Evolutionary conservation across 805 yeast genomes (phyloP).

Genomic region (Saccharomycopsis malanga): DNA sequence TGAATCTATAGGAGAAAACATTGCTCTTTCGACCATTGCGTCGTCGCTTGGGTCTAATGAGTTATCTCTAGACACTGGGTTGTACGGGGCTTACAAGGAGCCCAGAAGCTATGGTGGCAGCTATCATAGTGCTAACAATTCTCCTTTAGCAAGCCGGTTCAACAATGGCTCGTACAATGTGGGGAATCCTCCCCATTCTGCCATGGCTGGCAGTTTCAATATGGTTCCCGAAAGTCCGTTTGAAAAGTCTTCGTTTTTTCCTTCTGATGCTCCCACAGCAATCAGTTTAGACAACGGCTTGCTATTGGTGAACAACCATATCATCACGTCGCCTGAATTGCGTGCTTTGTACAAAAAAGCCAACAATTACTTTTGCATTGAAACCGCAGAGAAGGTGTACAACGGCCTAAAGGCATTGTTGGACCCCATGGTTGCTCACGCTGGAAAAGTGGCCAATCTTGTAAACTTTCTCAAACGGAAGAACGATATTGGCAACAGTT

Average conservation of each 20-base stretch:
- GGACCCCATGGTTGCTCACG: slow-evolving; percentile 19
- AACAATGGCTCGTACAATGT: not conserved
- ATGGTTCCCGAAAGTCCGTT: slow-evolving; percentile 20
- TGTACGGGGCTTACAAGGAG: no score
- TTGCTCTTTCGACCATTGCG: slow-evolving; percentile 2
- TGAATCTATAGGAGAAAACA: slow-evolving; percentile 3
- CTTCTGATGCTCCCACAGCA: not conserved
- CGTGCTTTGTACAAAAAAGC: slow-evolving; percentile 43
- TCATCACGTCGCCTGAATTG: slow-evolving; percentile 54
- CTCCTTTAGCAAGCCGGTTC: slow-evolving; percentile 1
- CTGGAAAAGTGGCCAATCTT: slow-evolving; percentile 13
- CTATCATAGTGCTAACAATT: not conserved
- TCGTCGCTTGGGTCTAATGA: not conserved
- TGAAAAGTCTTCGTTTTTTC: slow-evolving; percentile 8
- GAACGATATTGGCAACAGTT: slow-evolving; percentile 14
- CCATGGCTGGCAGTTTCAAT: slow-evolving; percentile 20
- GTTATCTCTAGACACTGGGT: no score
- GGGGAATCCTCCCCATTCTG: slow-evolving; percentile 7
- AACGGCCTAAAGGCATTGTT: slow-evolving; percentile 13
- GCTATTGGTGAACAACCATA: slow-evolving; percentile 45
- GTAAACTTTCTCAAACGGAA: slow-evolving; percentile 15
- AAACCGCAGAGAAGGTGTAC: slow-evolving; percentile 33
- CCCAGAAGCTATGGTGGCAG: not conserved
- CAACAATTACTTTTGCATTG: slow-evolving; percentile 48
- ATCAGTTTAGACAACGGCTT: slow-evolving; percentile 52